Evolutionary conservation across 1,284 basidiomycete genomes (phyloP).

Genomic region (Sanghuangporus baumii): DNA sequence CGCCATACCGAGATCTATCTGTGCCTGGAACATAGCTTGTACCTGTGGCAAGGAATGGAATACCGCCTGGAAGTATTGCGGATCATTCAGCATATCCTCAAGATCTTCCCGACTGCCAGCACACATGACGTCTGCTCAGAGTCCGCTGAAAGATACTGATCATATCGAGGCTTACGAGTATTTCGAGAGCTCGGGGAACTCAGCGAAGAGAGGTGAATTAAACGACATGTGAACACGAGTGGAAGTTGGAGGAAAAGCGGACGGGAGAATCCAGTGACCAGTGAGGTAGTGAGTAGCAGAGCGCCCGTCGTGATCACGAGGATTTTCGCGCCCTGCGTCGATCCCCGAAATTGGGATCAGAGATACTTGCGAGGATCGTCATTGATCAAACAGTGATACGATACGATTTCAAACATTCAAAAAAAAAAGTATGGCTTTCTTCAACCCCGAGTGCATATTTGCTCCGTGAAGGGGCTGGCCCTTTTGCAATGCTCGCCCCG

Average conservation of each 20-base stretch:
- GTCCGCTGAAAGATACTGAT: background rate
- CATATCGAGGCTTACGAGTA: slow-evolving; percentile 48
- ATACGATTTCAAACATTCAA: no score
- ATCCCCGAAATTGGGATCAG: background rate
- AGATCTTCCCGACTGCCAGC: slow-evolving; percentile 69
- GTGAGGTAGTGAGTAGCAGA: no score
- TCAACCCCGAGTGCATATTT: no score
- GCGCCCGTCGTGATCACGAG: background rate
- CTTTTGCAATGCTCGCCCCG: no score
- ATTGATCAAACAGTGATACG: background rate
- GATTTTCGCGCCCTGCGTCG: background rate
- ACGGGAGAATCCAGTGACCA: background rate
- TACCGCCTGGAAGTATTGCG: slow-evolving; percentile 80
- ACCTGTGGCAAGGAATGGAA: slow-evolving; percentile 76
- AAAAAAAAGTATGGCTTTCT: no score
- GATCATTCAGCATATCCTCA: slow-evolving; percentile 81
- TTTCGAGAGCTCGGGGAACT: slow-evolving; percentile 67
- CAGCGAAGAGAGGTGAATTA: slow-evolving; percentile 44
- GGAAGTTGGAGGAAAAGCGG: background rate
- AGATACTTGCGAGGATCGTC: background rate
- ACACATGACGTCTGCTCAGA: slow-evolving; percentile 8
- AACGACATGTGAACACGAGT: slow-evolving; percentile 8
- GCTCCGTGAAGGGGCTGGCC: no score
- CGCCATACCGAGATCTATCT: slow-evolving; percentile 71
- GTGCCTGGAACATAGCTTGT: slow-evolving; percentile 65